Percentiles rank a stretch among this genome's conserved stretches.
phyloP scores from a whole-genome alignment of 208 protist species.

The Angomonas ambiguus region DNA sequence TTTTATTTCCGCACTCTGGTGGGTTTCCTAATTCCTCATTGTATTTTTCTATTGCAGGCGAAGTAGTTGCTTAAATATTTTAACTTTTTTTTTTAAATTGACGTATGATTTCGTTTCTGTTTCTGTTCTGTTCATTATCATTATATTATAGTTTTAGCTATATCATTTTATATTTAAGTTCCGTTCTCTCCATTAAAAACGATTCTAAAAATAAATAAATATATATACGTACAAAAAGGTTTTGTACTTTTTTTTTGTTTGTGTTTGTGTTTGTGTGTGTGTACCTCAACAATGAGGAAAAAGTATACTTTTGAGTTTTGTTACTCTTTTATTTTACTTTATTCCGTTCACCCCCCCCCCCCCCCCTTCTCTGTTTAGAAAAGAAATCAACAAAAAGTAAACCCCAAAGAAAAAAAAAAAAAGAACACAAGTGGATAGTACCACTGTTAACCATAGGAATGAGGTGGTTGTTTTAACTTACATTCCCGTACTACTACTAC shows the following conservation, averaged over 20 bases:
- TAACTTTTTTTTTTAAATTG: too few relatives aligned
- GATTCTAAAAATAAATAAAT: background rate
- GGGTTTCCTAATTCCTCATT: too few relatives aligned
- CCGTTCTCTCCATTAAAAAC: background rate
- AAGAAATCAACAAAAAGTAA: background rate
- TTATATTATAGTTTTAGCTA: background rate
- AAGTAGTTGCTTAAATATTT: too few relatives aligned
- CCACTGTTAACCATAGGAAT: background rate
- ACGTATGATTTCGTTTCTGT: too few relatives aligned
- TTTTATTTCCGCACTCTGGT: too few relatives aligned
- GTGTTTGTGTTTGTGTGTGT: background rate
- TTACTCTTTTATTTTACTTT: background rate
- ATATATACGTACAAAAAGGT: conserved; percentile 8
- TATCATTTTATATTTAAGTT: background rate
- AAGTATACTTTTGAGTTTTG: background rate
- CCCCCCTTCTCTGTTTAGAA: background rate
- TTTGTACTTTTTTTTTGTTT: background rate
- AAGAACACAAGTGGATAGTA: background rate
- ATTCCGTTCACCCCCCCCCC: too few relatives aligned
- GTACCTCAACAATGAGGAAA: conserved; percentile 1
- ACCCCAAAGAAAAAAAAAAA: conserved; percentile 2
- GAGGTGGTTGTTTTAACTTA: too few relatives aligned
- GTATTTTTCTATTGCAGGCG: too few relatives aligned
- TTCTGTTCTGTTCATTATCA: conserved; percentile 10
- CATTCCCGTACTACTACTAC: too few relatives aligned